A percentile compares a stretch with the other conserved stretches of the same genome.
These are phyloP conservation scores for Yamadazyma nakazawae DNA, from an alignment of 805 yeast species.

Conservation along the genomic window DNA sequence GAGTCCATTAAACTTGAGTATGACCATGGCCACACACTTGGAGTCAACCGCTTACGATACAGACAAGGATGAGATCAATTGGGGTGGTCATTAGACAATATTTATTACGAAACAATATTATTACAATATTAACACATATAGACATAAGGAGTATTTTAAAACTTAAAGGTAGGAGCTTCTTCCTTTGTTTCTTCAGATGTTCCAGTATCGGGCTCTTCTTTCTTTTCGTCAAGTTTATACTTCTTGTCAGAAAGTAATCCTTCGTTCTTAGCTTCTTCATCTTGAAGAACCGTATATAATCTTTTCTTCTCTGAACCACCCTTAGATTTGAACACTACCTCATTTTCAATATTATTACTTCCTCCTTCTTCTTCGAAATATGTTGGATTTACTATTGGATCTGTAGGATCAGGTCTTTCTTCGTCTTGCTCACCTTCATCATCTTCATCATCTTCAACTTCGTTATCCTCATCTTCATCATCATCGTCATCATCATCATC, in stretches of 20 bases:
- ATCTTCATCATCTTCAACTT: constrained; percentile 36
- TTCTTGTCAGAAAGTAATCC: constrained; percentile 5
- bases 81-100: neutral
- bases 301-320: constrained; percentile 1
- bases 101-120: too few species aligned
- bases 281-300: constrained; percentile 22
- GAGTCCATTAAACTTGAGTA: neutral
- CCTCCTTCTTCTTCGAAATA: constrained; percentile 6
- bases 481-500: constrained; percentile 53
- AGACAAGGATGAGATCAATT: neutral
- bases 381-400: constrained; percentile 17
- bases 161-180: constrained; percentile 10
- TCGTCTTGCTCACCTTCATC: constrained; percentile 45
- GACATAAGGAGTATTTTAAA: constrained; percentile 4
- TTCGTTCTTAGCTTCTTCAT: constrained; percentile 5
- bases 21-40: neutral
- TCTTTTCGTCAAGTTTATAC: constrained; percentile 4
- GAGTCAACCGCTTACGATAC: neutral
- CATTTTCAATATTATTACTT: constrained; percentile 1
- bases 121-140: too few species aligned
- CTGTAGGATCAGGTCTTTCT: constrained; percentile 46
- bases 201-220: neutral
- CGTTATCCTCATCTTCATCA: constrained; percentile 53
- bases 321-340: constrained; percentile 3
- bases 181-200: neutral